Conservation (phyloP, 2,329 filamentous ascomycete genomes). For the Chalaropsis ovoidea region DNA sequence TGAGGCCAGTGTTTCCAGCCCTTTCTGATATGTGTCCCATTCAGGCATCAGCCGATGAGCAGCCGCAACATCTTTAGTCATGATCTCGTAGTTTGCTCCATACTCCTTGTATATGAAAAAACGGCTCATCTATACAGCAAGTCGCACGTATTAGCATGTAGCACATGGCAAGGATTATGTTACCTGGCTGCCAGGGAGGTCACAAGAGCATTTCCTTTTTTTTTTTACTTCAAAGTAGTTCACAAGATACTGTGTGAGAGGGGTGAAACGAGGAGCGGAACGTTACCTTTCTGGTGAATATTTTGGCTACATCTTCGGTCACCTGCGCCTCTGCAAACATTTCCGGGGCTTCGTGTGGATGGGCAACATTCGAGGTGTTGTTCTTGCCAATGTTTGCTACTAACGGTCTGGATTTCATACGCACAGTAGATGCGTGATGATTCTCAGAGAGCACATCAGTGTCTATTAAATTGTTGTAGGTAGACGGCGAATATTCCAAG, state of each 20-base stretch:
- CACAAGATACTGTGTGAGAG: background rate
- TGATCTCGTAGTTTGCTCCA: constrained; percentile 76
- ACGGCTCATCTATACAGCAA: constrained; percentile 52
- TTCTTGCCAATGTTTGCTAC: background rate
- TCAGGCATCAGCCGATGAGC: constrained; percentile 57
- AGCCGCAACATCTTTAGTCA: constrained; percentile 65
- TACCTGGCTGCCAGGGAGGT: background rate
- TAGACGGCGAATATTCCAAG: constrained; percentile 43
- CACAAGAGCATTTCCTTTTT: background rate
- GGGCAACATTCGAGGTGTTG: constrained; percentile 29
- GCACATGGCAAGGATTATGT: background rate
- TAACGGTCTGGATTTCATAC: constrained; percentile 33
- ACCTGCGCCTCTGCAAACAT: constrained; percentile 49
- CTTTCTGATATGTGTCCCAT: constrained; percentile 73
- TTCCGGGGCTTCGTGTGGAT: constrained; percentile 41
- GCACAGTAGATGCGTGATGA: constrained; percentile 24
- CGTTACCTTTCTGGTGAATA: constrained; percentile 50
- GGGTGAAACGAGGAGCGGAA: background rate
- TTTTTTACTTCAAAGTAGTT: background rate
- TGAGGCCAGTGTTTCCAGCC: constrained; percentile 71
- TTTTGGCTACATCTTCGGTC: constrained; percentile 50
- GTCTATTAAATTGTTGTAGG: background rate
- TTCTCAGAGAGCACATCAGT: background rate
- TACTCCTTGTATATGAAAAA: constrained; percentile 91
- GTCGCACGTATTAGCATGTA: background rate